These are phyloP conservation scores for Oxyria digyna DNA, from an alignment of 148 eudicot genomes.

Conservation along the genomic window DNA sequence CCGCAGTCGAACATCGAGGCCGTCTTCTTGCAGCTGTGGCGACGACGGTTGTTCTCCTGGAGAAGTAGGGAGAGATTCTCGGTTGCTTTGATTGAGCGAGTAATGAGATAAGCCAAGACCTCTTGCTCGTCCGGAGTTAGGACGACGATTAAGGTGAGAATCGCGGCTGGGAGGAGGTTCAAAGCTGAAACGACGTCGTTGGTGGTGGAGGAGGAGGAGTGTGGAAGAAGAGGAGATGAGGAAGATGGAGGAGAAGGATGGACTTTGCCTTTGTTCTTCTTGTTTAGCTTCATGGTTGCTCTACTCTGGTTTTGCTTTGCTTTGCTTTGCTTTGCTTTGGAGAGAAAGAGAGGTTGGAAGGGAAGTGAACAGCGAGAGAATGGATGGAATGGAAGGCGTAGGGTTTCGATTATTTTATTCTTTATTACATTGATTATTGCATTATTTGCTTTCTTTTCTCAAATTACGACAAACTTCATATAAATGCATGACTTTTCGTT, in stretches of 20 bases:
- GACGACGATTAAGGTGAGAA: constrained; percentile 31
- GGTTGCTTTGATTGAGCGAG: constrained; percentile 30
- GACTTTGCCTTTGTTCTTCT: constrained; percentile 61
- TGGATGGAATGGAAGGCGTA: background rate
- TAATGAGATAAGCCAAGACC: constrained; percentile 52
- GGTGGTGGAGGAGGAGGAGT: constrained; percentile 10
- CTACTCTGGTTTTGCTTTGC: no score
- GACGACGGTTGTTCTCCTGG: constrained; percentile 6
- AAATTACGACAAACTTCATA: background rate
- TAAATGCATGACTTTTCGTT: no score
- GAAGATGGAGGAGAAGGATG: constrained; percentile 47
- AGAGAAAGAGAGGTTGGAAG: no score
- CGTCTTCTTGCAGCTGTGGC: background rate
- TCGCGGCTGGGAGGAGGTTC: constrained; percentile 46
- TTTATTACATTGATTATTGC: background rate
- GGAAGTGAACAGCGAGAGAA: no score
- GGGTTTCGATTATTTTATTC: background rate
- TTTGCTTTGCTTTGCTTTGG: no score
- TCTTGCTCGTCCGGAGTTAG: constrained; percentile 51
- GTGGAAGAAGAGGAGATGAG: constrained; percentile 9
- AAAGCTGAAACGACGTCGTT: constrained; percentile 21
- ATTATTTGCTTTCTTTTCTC: background rate
- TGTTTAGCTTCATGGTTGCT: constrained; percentile 35
- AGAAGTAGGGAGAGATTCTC: constrained; percentile 6
- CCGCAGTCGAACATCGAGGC: constrained; percentile 41